These are phyloP conservation scores for Geranomyces michiganensis DNA, from an alignment of 192 early-diverging fungal genomes.

Conservation along the genomic window DNA sequence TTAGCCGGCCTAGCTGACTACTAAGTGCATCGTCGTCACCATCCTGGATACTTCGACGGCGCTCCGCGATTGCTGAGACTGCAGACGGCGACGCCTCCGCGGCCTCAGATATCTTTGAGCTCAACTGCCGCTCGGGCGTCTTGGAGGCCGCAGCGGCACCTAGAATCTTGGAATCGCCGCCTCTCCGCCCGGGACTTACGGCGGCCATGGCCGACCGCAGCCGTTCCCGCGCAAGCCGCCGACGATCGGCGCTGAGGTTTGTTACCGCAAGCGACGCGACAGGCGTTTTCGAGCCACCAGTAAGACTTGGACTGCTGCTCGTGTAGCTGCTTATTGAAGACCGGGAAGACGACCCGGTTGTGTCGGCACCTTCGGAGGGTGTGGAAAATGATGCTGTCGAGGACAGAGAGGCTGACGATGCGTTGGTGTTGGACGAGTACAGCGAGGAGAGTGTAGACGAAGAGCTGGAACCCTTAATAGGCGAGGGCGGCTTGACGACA, in stretches of 20 bases:
- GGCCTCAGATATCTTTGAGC: neutral
- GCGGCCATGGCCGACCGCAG: constrained; percentile 27
- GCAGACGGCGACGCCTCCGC: neutral
- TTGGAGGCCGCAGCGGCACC: neutral
- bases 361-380: neutral
- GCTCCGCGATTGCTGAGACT: neutral
- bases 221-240: constrained; percentile 10
- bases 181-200: constrained; percentile 7
- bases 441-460: constrained; percentile 9
- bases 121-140: neutral
- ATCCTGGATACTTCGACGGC: neutral
- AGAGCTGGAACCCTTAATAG: neutral
- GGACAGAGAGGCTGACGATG: neutral
- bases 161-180: neutral
- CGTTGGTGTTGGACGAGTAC: neutral
- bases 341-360: neutral
- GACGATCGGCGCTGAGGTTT: constrained; percentile 13
- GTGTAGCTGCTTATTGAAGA: constrained; percentile 10
- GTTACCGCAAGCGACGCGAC: neutral
- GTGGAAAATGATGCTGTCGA: neutral
- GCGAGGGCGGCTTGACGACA: too few relatives aligned
- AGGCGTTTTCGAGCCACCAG: neutral
- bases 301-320: neutral
- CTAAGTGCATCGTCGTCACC: constrained; percentile 14
- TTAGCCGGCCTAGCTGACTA: constrained; percentile 25